Evolutionary conservation across 495 filamentous ascomycete species (phyloP).

Genomic region (Tuber melanosporum): DNA sequence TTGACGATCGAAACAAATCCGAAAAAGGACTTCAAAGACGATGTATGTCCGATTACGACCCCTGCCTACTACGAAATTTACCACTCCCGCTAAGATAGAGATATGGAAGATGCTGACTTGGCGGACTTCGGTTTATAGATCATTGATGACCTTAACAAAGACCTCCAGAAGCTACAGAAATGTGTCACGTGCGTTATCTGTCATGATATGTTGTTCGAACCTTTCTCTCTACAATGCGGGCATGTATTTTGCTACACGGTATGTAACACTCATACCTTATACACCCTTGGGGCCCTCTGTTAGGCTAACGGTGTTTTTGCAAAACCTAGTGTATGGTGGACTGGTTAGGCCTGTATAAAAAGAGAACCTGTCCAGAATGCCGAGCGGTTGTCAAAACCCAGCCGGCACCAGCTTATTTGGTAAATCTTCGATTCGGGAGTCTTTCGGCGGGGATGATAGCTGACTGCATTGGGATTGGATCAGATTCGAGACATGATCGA

Average conservation of each 20-base stretch:
- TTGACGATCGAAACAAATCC: constrained; percentile 10
- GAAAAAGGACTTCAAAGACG: constrained; percentile 27
- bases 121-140: constrained; percentile 39
- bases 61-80: not conserved
- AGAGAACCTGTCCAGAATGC: constrained; percentile 64
- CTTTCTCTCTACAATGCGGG: constrained; percentile 63
- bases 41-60: constrained; percentile 18
- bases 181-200: constrained; percentile 62
- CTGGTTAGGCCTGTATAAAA: constrained; percentile 57
- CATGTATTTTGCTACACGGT: constrained; percentile 72
- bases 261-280: constrained; percentile 26
- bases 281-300: not conserved
- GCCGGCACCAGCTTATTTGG: constrained; percentile 66
- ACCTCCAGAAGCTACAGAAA: constrained; percentile 42
- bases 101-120: constrained; percentile 15
- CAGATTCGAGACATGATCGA: constrained; percentile 63
- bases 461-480: not conserved
- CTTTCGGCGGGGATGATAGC: not conserved
- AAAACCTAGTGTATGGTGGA: constrained; percentile 54
- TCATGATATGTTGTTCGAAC: constrained; percentile 63
- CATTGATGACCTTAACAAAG: constrained; percentile 43
- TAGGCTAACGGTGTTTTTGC: constrained; percentile 7
- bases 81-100: not conserved
- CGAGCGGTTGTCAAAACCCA: constrained; percentile 53
- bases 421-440: constrained; percentile 33